These are phyloP conservation scores for Globisporangium solare DNA, from an alignment of 352 stramenopile species.

Conservation along the genomic window DNA sequence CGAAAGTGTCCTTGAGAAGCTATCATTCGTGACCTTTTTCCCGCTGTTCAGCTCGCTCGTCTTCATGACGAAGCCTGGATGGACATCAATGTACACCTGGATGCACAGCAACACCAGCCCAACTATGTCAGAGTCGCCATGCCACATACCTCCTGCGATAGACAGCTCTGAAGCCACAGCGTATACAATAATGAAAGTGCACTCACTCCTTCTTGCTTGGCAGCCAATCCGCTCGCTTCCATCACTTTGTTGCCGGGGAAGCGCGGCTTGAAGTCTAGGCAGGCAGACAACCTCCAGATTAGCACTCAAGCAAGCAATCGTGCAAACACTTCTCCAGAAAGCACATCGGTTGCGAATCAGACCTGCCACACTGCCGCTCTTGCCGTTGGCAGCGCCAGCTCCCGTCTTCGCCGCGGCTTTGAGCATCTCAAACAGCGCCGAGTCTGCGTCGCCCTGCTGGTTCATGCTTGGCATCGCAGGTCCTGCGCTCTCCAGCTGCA, in stretches of 20 bases:
- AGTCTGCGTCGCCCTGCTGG: constrained; percentile 20
- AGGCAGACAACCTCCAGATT: not conserved
- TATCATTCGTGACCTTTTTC: constrained; percentile 39
- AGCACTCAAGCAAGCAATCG: too few relatives aligned
- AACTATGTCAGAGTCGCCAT: too few relatives aligned
- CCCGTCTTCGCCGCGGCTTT: constrained; percentile 8
- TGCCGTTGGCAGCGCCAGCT: not conserved
- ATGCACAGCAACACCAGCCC: not conserved
- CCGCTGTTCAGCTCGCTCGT: constrained; percentile 51
- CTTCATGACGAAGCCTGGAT: constrained; percentile 78
- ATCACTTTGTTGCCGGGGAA: constrained; percentile 79
- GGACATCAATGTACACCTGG: constrained; percentile 74
- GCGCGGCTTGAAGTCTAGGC: constrained; percentile 42
- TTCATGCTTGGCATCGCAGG: not conserved
- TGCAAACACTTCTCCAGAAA: not conserved
- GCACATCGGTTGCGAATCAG: constrained; percentile 4
- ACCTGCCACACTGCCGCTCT: constrained; percentile 2
- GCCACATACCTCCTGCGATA: too few relatives aligned
- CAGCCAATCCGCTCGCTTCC: constrained; percentile 43
- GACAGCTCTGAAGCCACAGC: too few relatives aligned
- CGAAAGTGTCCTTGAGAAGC: not conserved
- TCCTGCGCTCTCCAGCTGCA: constrained; percentile 36
- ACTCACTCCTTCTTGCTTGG: constrained; percentile 56
- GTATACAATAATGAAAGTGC: not conserved
- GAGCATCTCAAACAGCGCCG: constrained; percentile 54